Evolutionary conservation across 2,329 filamentous ascomycete species (phyloP), one percentile per base, ranked within the genome.

Genomic region (Myriosclerotinia scirpicola): DNA sequence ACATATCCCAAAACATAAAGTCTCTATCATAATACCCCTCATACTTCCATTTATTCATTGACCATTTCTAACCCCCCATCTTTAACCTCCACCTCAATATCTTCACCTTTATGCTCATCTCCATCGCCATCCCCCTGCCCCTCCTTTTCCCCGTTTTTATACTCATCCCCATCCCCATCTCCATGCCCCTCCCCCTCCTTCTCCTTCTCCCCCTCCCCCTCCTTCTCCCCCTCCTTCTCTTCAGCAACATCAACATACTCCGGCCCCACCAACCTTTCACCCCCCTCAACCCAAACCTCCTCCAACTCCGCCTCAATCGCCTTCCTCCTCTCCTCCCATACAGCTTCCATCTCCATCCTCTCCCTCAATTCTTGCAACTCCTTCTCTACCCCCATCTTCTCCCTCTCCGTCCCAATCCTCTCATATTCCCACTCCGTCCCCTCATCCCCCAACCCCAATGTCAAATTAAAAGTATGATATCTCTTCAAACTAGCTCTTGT

Each of bases 401-500:
- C 95, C 67, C 90, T 87, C 75, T 93, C 92, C 0, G 93, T 97
- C 67, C 95, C 95, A 72, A 99, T 98, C 66, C 92, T 87, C 77
- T 97, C 91, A 77, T 97, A 91, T 71, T 94, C 90, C 92, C 95
- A 98, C 74, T 90, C 90, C 65, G 91, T 89, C n/a, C 90, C 92
- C 61, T 87, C 85, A 20, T 91, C 87, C 62, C 93, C 94, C 67
- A 90, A 80, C 38, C 93, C 93, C 5, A 99, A 86, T 3, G 89
- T 89, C 12, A 99, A 87, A 73, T 96, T 96, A 79, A 88, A 97
- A 0, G 89, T 93, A 80, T 99, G 95, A 76, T 98, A 98, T 75
- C 94, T 93, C 79, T 97, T 97, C 67, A 99, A 84, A 30, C 92
- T 96, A 17, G 92, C 94, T 54, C 95, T 90, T 0, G 95, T 99